Evolutionary conservation across 1,139 yeast species (phyloP), one percentile per base, ranked within the genome.

Genomic region (Diutina sp.): DNA sequence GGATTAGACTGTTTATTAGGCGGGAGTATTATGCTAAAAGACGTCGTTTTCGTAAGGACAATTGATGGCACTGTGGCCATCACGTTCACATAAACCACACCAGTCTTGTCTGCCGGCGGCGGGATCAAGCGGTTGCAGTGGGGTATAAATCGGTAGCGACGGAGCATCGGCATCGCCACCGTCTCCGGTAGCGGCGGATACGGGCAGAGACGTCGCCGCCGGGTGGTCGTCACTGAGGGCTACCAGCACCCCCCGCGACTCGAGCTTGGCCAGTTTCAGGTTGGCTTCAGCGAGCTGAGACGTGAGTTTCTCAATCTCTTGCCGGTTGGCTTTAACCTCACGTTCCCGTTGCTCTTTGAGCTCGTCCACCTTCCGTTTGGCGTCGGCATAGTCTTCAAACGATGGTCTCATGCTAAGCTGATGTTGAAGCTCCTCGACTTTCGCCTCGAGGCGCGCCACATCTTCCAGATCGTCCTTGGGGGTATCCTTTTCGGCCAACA

Each of bases 61-160:
- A 58, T 89, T 89, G 52, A 84, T 74, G 61, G 95, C 85, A 58
- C 83, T 86, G 66, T 91, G 98, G 0, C 98, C 98, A 56, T 82
- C 85, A 57, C 90, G 73, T 68, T 91, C 98, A 71, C 98, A 91
- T 56, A 90, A 74, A 0, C 96, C 96, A 71, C 98, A 91, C 96
- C 97, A 91, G 62, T 83, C 77, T 28, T 72, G 73, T 55, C 90
- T 77, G 1, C 97, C 97, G 0, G 82, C 82, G 5, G 91, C 77
- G 0, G 93, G 87, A 65, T 89, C 96, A 2, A 72, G 65, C 46
- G 74, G 74, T 1, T 62, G 63, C 3, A 69, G 69, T 0, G 90
- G 87, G 56, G 71, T 69, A 59, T 79, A 84, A 1, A 84, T 72
- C 18, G 86, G 85, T 35, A 66, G 59, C 55, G 50, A 25, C 30